Evolutionary conservation across 192 early-diverging fungal species (phyloP), one percentile per base, ranked within the genome.

Genomic region (Podila epicladia): DNA sequence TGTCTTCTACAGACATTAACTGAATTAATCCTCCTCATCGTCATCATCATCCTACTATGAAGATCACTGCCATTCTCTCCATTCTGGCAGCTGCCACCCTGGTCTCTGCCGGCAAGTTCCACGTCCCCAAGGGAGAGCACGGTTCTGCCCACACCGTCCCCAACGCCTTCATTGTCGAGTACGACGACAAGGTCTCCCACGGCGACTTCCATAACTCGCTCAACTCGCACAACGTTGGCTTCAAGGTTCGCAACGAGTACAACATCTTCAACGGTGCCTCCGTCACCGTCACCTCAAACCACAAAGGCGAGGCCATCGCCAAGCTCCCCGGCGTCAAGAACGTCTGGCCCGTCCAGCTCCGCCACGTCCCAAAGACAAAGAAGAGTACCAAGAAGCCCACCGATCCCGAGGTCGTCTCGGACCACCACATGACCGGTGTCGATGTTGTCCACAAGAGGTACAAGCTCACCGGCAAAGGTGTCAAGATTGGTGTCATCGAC

Each of bases 401-500:
- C 26, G 61, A 72, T 26, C 49, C 72, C 15, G 35, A 62, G 22
- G 28, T 82, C 0, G 63, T 72, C 41, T 79, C 73, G 33, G 37
- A 64, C 48, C 83, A 89, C 67, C 48, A 75, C 28, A 67, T 82
- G 58, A 89, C 85, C 32, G 87, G 87, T 37, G 76, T 89, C 29
- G 49, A 72, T 64, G 48, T 67, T 12, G 57, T 75, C 9, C 82
- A 82, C 53, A 32, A 80, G 31, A 75, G 77, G 72, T 64, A 82
- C 59, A 76, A 74, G 72, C 79, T 76, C 35, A 77, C 70, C 48
- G 68, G 77, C 0, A 83, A 82, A 66, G 82, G 83, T 7, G 82
- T 89, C 58, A 89, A 85, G 64, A 82, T 91, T 48, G 89, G 86
- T 55, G 60, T 91, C 59, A 88, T 91, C 22, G 90, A 91, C 63